Evolutionary conservation across 306 rosid genomes (phyloP).

Genomic region (Pachyrhizus erosus): DNA sequence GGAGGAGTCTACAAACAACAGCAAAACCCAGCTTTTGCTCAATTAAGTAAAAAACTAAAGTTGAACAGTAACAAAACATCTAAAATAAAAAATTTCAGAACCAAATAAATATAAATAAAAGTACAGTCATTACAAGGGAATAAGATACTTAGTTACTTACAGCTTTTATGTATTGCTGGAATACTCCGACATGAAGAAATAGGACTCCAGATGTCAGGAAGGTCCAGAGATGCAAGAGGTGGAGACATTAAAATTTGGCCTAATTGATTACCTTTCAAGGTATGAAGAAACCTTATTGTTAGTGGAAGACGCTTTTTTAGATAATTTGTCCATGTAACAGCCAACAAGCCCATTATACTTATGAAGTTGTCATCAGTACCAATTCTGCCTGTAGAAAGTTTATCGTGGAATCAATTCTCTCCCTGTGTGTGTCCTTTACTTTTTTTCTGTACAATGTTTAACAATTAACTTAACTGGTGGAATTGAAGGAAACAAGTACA

Average conservation of each 20-base stretch:
- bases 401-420: background rate
- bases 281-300: slow-evolving; percentile 50
- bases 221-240: slow-evolving; percentile 73
- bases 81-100: slow-evolving; percentile 25
- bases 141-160: slow-evolving; percentile 53
- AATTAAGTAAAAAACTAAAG: slow-evolving; percentile 2
- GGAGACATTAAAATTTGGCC: slow-evolving; percentile 70
- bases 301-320: slow-evolving; percentile 46
- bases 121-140: slow-evolving; percentile 15
- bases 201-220: slow-evolving; percentile 77
- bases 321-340: slow-evolving; percentile 48
- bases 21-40: slow-evolving; percentile 25
- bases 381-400: slow-evolving; percentile 27
- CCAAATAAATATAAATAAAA: slow-evolving; percentile 29
- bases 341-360: slow-evolving; percentile 49
- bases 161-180: slow-evolving; percentile 42
- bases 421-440: background rate
- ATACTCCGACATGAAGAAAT: slow-evolving; percentile 37
- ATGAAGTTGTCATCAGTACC: slow-evolving; percentile 26
- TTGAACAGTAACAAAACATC: slow-evolving; percentile 17
- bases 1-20: slow-evolving; percentile 1
- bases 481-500: background rate
- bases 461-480: background rate
- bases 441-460: background rate
- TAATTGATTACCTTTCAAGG: slow-evolving; percentile 36